Evolutionary conservation across 495 filamentous ascomycete genomes (phyloP), one percentile per base, ranked within the genome.

Genomic region (Amorphotheca resinae): DNA sequence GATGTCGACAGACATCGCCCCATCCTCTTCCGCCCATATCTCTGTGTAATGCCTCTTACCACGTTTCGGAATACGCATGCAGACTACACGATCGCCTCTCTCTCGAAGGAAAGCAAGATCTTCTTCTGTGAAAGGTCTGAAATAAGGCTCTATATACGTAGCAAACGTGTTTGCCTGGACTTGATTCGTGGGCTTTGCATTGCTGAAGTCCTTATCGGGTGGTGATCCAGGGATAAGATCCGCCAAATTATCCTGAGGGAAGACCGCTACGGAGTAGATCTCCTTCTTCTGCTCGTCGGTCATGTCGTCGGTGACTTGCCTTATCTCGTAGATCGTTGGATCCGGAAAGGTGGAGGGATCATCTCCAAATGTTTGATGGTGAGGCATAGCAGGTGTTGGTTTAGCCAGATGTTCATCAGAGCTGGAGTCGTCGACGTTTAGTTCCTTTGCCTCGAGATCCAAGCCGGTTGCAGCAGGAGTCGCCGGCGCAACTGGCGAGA

Each of bases 151-250:
- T 39, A 89, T 72, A 54, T 84, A 95, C 16, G 79, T 76, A 11
- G 77, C 76, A 58, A 96, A 99, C 9, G 87, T 93, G 48, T 77
- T 82, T 45, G 86, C 84, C 58, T 77, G 84, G 58, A 95, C 91
- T 62, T 96, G 93, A 48, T 89, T 93, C 7, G 77, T 77, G 7
- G 89, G 87, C 57, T 99, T 96, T 12, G 87, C 80, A 52, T 80
- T 94, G 52, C 84, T 93, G 50, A 93, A 95, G 61, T 99, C 93
- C 57, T 82, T 83, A 58, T 96, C 87, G 1, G 91, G 91, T 3
- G 86, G 78, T 15, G 80, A 77, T 33, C 91, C 93, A 28, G 87
- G 82, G 51, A 93, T 91, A 48, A 89, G 72, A 50, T 93, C 78
- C 30, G 70, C 65, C 2, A 99, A 72, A 57, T 95, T 85, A 42